These are phyloP conservation scores for Penicillium sp. DNA, from an alignment of 2,329 filamentous ascomycete species.

Conservation along the genomic window DNA sequence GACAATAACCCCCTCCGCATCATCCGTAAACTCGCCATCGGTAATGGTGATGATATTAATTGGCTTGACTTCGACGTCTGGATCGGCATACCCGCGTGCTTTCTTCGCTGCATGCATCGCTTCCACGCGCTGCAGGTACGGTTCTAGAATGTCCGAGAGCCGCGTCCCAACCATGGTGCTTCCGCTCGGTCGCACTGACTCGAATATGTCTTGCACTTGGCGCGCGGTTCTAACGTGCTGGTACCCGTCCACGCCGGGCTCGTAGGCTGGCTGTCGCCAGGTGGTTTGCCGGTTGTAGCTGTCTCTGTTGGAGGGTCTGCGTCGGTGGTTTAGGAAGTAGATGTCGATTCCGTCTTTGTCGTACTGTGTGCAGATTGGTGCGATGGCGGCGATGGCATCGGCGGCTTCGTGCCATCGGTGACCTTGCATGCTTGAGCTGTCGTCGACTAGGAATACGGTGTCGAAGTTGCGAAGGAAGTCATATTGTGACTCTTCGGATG, in stretches of 20 bases:
- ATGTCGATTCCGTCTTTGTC: conserved; percentile 87
- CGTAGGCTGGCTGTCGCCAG: conserved; percentile 41
- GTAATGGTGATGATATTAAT: conserved; percentile 93
- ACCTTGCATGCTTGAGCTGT: conserved; percentile 84
- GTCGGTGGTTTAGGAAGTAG: conserved; percentile 78
- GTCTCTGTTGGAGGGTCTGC: background rate
- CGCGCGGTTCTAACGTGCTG: conserved; percentile 61
- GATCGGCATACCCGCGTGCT: conserved; percentile 32
- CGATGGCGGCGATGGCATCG: conserved; percentile 69
- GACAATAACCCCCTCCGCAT: conserved; percentile 71
- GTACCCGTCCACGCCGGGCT: conserved; percentile 55
- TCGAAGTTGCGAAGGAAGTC: conserved; percentile 79
- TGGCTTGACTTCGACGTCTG: conserved; percentile 61
- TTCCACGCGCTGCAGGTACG: conserved; percentile 66
- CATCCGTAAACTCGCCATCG: conserved; percentile 79
- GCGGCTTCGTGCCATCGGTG: conserved; percentile 74
- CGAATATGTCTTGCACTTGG: conserved; percentile 70
- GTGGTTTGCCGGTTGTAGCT: background rate
- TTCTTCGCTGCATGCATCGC: conserved; percentile 41
- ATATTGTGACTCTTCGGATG: conserved; percentile 64
- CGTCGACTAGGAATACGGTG: conserved; percentile 88
- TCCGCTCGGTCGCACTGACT: conserved; percentile 63
- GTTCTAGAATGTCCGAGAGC: conserved; percentile 69
- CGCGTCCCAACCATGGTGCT: conserved; percentile 75
- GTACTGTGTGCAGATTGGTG: conserved; percentile 77